A percentile compares a stretch with the other conserved stretches of the same genome.
Evolutionary conservation across 306 rosid species (phyloP).

Genomic region (Dryas drummondii): DNA sequence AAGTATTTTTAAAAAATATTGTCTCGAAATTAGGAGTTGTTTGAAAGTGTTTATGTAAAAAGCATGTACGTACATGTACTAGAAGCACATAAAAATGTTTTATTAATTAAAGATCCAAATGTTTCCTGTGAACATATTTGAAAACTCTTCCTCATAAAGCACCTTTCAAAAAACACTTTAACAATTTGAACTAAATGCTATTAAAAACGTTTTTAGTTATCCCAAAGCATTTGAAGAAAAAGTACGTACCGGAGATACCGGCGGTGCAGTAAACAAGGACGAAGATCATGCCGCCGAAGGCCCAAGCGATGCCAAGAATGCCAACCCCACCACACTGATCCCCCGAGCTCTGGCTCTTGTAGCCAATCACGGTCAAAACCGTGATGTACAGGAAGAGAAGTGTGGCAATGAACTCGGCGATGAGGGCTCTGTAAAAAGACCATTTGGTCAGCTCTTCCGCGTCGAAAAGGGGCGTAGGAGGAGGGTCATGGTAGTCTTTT

Average conservation of each 20-base stretch:
- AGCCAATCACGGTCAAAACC: conserved; percentile 79
- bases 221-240: neutral
- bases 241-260: conserved; percentile 76
- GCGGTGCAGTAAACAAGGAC: conserved; percentile 98
- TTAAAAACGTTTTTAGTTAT: no score
- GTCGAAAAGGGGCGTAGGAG: conserved; percentile 73
- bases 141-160: no score
- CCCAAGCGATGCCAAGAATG: conserved; percentile 91
- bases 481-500: conserved; percentile 88
- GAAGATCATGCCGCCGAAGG: conserved; percentile 98
- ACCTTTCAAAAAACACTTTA: no score
- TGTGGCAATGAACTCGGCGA: conserved; percentile 90
- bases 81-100: no score
- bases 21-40: no score
- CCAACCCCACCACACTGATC: conserved; percentile 78
- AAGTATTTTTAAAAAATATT: no score
- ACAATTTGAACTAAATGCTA: no score
- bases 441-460: conserved; percentile 59
- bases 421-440: conserved; percentile 82
- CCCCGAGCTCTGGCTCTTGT: conserved; percentile 40
- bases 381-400: conserved; percentile 89
- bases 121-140: no score
- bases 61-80: no score
- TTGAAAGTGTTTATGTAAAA: no score
- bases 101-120: no score